Conservation (phyloP, 208 protist genomes). For the Trypanosoma boissoni region DNA sequence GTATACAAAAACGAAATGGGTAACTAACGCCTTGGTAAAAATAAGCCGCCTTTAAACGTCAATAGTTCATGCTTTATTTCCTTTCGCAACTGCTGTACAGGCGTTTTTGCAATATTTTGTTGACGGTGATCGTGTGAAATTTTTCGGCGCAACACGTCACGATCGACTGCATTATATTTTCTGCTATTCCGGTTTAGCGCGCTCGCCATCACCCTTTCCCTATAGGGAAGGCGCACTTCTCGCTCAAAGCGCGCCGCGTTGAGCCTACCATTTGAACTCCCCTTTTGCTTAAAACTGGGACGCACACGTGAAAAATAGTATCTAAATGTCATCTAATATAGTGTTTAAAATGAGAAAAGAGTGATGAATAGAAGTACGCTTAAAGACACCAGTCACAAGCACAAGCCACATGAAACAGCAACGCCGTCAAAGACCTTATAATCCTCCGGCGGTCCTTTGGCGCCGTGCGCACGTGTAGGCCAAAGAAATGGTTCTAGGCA, state of each 20-base stretch:
- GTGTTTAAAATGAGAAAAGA: neutral
- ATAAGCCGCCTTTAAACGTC: neutral
- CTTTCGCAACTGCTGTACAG: slow-evolving; percentile 22
- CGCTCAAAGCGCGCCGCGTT: slow-evolving; percentile 30
- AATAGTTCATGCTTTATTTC: slow-evolving; percentile 27
- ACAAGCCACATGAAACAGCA: too few relatives aligned
- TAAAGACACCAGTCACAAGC: neutral
- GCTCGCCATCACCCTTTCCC: slow-evolving; percentile 24
- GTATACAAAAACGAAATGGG: neutral
- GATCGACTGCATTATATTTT: slow-evolving; percentile 33
- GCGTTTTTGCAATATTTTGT: slow-evolving; percentile 23
- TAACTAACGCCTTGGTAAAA: slow-evolving; percentile 14
- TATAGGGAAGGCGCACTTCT: slow-evolving; percentile 36
- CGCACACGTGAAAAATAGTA: slow-evolving; percentile 35
- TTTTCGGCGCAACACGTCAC: slow-evolving; percentile 11
- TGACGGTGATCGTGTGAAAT: neutral
- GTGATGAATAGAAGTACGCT: neutral
- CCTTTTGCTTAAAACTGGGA: slow-evolving; percentile 24
- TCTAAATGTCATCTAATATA: slow-evolving; percentile 36
- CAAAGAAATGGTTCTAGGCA: too few relatives aligned
- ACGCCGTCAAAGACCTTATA: too few relatives aligned
- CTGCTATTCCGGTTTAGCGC: slow-evolving; percentile 3
- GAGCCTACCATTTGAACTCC: slow-evolving; percentile 32
- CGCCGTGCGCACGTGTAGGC: too few relatives aligned
- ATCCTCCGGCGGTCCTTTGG: too few relatives aligned